Evolutionary conservation across 257 asterid species (phyloP).

Genomic region (Nicotiana attenuata): DNA sequence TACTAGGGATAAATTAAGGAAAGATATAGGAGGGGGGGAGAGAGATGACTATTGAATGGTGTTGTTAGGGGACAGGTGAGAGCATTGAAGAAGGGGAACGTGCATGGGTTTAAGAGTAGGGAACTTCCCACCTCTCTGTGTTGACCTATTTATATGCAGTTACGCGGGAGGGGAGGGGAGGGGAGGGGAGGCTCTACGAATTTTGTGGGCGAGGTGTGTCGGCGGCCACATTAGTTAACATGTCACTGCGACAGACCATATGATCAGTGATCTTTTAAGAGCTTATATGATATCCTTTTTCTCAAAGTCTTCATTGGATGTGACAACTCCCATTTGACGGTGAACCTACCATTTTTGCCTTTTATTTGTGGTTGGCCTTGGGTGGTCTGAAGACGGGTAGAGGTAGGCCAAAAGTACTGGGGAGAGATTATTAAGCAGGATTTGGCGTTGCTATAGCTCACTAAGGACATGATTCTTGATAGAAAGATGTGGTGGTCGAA

Average conservation of each 20-base stretch:
- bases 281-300: not conserved
- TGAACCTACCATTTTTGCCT: not conserved
- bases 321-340: not conserved
- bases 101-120: not conserved
- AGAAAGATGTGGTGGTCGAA: fast-evolving
- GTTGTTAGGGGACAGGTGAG: slow-evolving; percentile 38
- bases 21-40: not conserved
- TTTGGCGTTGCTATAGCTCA: too few relatives aligned
- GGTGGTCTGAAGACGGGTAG: too few relatives aligned
- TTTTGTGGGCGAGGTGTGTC: not conserved
- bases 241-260: not conserved
- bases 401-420: too few relatives aligned
- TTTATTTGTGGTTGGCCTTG: too few relatives aligned
- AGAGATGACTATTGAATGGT: not conserved
- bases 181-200: too few relatives aligned
- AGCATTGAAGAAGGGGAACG: slow-evolving; percentile 23
- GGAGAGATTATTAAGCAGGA: too few relatives aligned
- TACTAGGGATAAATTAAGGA: slow-evolving; percentile 8
- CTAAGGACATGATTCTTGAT: too few relatives aligned
- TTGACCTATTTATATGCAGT: not conserved
- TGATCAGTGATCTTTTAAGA: not conserved
- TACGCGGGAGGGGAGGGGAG: too few relatives aligned
- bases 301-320: not conserved
- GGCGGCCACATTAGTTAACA: not conserved
- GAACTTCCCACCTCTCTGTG: not conserved